Evolutionary conservation across 1,284 basidiomycete species (phyloP), one percentile per base, ranked within the genome.

Genomic region (Moesziomyces sp.): DNA sequence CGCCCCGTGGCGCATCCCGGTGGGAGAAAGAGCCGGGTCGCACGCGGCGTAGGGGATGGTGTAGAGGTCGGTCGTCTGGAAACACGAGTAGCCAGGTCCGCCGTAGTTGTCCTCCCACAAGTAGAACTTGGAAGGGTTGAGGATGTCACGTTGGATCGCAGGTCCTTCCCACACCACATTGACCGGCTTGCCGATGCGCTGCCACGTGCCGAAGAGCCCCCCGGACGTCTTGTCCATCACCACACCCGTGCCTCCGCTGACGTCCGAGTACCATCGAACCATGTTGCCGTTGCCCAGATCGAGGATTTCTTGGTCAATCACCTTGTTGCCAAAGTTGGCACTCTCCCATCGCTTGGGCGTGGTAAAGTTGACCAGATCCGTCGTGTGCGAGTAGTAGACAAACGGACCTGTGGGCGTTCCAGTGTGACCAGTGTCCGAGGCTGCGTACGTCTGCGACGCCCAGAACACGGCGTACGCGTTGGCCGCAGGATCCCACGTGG

Each of bases 91-190:
- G 35, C 62, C 62, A 6, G 55, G 43, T 24, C 62, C 62, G 16
- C 62, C 62, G 46, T 64, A 58, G 52, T 64, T 64, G 51, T 64
- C 62, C 44, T 64, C 62, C 62, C 62, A 64, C 3, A 64, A 43
- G 51, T 64, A 64, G 46, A 49, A 58, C 44, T 64, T 64, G 46
- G 46, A 33, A 11, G 62, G 62, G 56, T 64, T 64, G 38, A 46
- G 0, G 33, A 64, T 64, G 62, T 64, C 62, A 21, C 46, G 51
- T 47, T 58, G 62, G 43, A 64, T 64, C 28, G 62, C 62, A 46
- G 62, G 62, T 3, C 62, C 62, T 23, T 64, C 62, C 51, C 55
- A 64, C 9, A 64, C 55, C 14, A 57, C 62, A 23, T 64, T 28
- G 35, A 23, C 62, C n/a, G 62, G 62, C 46, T 64, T 64, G 16